Evolutionary conservation across 2,329 filamentous ascomycete species (phyloP).

Genomic region (Proliferodiscus dingleyae): DNA sequence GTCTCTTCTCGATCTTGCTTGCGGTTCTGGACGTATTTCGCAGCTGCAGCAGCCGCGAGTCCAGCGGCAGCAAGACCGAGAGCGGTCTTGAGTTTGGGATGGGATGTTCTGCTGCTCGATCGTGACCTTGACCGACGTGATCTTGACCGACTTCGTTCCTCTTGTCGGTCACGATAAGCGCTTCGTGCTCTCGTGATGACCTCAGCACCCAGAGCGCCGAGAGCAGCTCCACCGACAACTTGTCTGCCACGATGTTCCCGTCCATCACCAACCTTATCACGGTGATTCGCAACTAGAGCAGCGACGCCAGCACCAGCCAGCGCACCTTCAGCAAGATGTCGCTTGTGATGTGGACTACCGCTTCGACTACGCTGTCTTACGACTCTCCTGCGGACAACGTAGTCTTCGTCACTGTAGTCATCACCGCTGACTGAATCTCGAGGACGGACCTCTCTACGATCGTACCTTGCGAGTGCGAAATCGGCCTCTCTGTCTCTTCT

Average conservation of each 20-base stretch:
- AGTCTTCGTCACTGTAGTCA: conserved; percentile 41
- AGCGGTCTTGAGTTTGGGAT: conserved; percentile 53
- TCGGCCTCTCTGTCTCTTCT: conserved; percentile 25
- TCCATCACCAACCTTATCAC: conserved; percentile 36
- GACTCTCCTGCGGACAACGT: conserved; percentile 34
- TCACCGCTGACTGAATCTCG: conserved; percentile 33
- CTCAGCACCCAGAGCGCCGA: conserved; percentile 59
- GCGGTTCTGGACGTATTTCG: conserved; percentile 58
- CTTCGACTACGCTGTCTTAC: conserved; percentile 45
- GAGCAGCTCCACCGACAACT: conserved; percentile 49
- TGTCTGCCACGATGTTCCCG: conserved; percentile 26
- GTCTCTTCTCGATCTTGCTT: conserved; percentile 57
- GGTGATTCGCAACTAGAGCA: conserved; percentile 53
- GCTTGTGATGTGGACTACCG: conserved; percentile 48
- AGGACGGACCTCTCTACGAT: conserved; percentile 35
- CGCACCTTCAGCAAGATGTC: conserved; percentile 59
- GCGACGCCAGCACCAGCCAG: conserved; percentile 58
- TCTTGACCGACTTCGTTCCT: conserved; percentile 35
- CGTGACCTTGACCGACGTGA: conserved; percentile 30
- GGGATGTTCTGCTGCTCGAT: conserved; percentile 32
- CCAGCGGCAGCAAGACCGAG: conserved; percentile 59
- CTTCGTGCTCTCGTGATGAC: conserved; percentile 55
- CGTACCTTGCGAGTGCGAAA: conserved; percentile 31
- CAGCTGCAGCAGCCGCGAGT: conserved; percentile 59
- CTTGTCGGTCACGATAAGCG: conserved; percentile 51